Evolutionary conservation across 164 flowering plant genomes (phyloP), one percentile per base, ranked within the genome.

Genomic region (Saururus chinensis): DNA sequence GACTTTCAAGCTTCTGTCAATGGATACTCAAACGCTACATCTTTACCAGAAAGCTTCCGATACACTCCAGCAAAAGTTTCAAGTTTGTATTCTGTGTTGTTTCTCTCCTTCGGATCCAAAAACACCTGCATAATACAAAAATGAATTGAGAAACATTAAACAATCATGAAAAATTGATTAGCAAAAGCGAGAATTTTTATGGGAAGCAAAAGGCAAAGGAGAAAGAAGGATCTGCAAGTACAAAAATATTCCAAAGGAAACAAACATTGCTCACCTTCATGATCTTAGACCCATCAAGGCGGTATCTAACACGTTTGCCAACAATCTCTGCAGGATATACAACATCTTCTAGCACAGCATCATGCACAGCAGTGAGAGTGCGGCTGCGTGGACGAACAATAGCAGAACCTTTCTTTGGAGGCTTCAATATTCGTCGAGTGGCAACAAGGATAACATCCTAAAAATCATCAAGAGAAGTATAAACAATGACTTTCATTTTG

Each of bases 331-430:
- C 93, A 62, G 96, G 97, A 23, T 78, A 72, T 0, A 86, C 95
- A 57, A 90, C 65, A 73, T 90, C 96, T 75, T 86, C 95, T 26
- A 90, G 76, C 72, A 84, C 72, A 56, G 89, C 89, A 51, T 88
- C 97, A 75, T 88, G 95, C n/a, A 90, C 92, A 41, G 92, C 61
- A 40, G 95, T 90, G 9, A 86, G 85, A 3, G 95, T 90, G 20
- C 90, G 82, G 70, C 73, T 76, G 57, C 93, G 87, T n/a, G 97
- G 97, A 13, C 92, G 68, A 45, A 78, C 76, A 56, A 58, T 88
- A 52, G 97, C 91, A 51, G 95, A 86, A 21, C 92, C 97, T 66
- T 88, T 90, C 91, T 90, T 90, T 59, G 97, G 97, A 7, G 95
- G 93, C 67, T 93, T 79, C 76, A 86, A 6, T 4, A 88, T 84